A percentile compares a stretch with the other conserved stretches of the same genome.
Evolutionary conservation across 257 asterid genomes (phyloP).

Genomic region (Petunia secreta): DNA sequence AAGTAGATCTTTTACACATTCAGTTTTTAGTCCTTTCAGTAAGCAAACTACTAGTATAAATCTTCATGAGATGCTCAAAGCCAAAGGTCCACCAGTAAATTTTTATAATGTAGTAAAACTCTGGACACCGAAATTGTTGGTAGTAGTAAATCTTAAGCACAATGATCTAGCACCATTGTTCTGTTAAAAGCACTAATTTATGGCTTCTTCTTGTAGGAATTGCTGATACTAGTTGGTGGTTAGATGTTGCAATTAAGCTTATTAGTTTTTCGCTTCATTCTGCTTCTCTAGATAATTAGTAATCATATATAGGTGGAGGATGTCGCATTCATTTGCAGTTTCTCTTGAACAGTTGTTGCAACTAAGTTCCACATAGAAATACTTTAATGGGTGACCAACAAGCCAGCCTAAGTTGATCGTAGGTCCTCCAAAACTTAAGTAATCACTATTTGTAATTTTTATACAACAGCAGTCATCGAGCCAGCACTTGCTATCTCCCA

Average conservation of each 20-base stretch:
- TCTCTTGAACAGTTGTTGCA: too few relatives aligned
- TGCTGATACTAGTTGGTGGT: neutral
- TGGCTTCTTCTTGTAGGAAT: neutral
- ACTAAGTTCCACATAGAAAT: too few relatives aligned
- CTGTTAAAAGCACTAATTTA: neutral
- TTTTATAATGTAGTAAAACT: too few relatives aligned
- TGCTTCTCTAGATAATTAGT: neutral
- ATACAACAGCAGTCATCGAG: neutral
- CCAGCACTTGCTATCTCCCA: neutral
- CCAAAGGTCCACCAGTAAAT: neutral
- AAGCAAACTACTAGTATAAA: neutral
- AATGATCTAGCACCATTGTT: neutral
- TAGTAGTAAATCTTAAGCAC: neutral
- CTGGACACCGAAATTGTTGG: neutral
- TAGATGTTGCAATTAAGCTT: neutral
- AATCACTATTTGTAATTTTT: neutral
- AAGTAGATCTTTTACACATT: neutral
- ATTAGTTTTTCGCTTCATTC: neutral
- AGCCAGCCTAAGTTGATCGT: too few relatives aligned
- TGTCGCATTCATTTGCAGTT: too few relatives aligned
- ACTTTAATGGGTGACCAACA: too few relatives aligned
- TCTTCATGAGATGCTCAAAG: neutral
- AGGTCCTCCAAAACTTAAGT: too few relatives aligned
- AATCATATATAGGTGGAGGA: neutral
- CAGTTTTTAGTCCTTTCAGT: neutral